Conservation (phyloP, 306 rosid species). For the Leucaena leucocephala region DNA sequence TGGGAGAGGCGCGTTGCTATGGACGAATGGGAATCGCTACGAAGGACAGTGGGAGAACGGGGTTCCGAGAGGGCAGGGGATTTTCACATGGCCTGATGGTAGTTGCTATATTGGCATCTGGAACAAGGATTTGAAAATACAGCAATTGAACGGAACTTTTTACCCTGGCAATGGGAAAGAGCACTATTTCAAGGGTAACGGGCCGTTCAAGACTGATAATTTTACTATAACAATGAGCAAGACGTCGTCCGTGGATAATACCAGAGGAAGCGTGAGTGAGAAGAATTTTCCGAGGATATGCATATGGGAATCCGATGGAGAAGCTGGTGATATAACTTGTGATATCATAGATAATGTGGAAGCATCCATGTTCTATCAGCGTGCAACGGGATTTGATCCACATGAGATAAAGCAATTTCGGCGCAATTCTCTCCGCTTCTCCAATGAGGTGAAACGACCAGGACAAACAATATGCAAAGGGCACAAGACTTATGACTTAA, state of each 20-base stretch:
- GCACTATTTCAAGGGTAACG: slow-evolving; percentile 34
- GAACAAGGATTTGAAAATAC: slow-evolving; percentile 69
- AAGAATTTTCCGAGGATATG: slow-evolving; percentile 78
- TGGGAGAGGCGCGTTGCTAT: slow-evolving; percentile 71
- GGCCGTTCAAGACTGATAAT: slow-evolving; percentile 44
- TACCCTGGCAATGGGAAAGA: slow-evolving; percentile 58
- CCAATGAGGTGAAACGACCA: slow-evolving; percentile 76
- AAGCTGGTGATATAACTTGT: slow-evolving; percentile 94
- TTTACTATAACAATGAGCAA: slow-evolving; percentile 62
- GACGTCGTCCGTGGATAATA: slow-evolving; percentile 60
- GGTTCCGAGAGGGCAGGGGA: slow-evolving; percentile 76
- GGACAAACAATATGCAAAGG: slow-evolving; percentile 85
- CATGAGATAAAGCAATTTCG: slow-evolving; percentile 49
- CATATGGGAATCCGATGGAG: slow-evolving; percentile 96
- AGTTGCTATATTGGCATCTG: slow-evolving; percentile 75
- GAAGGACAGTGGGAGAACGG: slow-evolving; percentile 94
- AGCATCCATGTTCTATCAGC: slow-evolving; percentile 66
- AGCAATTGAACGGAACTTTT: slow-evolving; percentile 61
- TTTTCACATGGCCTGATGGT: slow-evolving; percentile 83
- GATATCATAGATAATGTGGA: slow-evolving; percentile 87
- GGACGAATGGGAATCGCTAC: slow-evolving; percentile 86
- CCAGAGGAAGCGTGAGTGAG: slow-evolving; percentile 54
- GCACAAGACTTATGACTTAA: slow-evolving; percentile 87
- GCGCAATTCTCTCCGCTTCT: slow-evolving; percentile 54
- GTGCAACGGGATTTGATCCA: slow-evolving; percentile 45